A percentile compares a stretch with the other conserved stretches of the same genome.
Conservation (phyloP, 768 basidiomycete genomes). For the Mrakia hoshinonis region DNA sequence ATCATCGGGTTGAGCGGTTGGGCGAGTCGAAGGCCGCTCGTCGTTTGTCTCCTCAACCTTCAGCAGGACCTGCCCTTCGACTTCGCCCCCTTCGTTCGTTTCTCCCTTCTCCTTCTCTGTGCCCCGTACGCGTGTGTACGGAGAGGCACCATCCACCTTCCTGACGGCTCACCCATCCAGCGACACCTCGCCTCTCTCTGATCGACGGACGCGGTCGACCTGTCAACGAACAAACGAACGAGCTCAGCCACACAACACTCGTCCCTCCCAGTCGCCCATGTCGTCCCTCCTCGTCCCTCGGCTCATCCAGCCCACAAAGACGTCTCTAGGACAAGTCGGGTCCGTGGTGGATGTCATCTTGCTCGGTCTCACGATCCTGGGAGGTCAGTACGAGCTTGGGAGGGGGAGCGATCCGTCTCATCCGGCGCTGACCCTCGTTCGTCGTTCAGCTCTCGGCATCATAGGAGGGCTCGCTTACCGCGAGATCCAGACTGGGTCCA, state of each 20-base stretch:
- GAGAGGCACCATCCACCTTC: neutral
- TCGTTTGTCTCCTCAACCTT: neutral
- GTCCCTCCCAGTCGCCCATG: neutral
- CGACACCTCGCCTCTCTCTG: neutral
- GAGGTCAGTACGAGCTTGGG: conserved; percentile 51
- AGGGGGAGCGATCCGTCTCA: neutral
- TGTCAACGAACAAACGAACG: too few species aligned
- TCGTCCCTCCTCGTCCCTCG: neutral
- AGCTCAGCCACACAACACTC: too few species aligned
- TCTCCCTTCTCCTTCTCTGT: too few species aligned
- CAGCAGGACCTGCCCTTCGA: neutral
- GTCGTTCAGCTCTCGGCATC: neutral
- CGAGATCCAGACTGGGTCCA: conserved; percentile 11
- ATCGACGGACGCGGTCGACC: too few species aligned
- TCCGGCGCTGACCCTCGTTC: neutral
- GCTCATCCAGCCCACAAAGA: neutral
- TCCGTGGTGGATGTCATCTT: conserved; percentile 15
- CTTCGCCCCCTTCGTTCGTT: neutral
- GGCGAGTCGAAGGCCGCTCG: neutral
- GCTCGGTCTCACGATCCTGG: conserved; percentile 43
- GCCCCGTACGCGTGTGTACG: too few species aligned
- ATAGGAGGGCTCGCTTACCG: neutral
- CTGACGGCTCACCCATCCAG: neutral
- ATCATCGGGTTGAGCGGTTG: too few species aligned
- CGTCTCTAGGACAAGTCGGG: conserved; percentile 15